A percentile compares a stretch with the other conserved stretches of the same genome.
phyloP scores from a whole-genome alignment of 23 red algal genomes.

The Gracilaria vermiculophylla region DNA sequence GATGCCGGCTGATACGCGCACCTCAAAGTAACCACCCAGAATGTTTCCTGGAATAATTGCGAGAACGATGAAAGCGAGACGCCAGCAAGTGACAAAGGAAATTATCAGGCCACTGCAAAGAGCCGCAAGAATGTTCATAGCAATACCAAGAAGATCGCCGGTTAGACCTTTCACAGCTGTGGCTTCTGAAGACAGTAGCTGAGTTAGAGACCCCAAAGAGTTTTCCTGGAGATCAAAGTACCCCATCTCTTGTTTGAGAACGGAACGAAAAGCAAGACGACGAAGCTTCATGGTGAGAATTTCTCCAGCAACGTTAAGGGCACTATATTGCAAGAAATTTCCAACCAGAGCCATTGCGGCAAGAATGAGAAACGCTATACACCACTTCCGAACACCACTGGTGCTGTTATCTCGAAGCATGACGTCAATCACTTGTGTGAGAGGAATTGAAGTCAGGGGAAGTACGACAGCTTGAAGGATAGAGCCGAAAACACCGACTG shows the following conservation, averaged over 20 bases:
- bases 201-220: conserved; percentile 51
- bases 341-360: conserved; percentile 30
- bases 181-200: conserved; percentile 57
- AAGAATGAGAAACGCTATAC: conserved; percentile 32
- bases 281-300: conserved; percentile 76
- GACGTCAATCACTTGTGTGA: conserved; percentile 32
- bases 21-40: conserved; percentile 57
- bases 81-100: conserved; percentile 71
- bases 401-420: conserved; percentile 36
- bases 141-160: conserved; percentile 58
- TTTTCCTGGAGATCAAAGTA: conserved; percentile 79
- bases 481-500: conserved; percentile 37
- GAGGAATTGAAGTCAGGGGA: conserved; percentile 48
- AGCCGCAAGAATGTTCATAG: conserved; percentile 27
- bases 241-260: conserved; percentile 84
- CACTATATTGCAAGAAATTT: conserved; percentile 43
- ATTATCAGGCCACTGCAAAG: conserved; percentile 63
- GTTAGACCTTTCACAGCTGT: conserved; percentile 52
- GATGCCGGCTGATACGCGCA: conserved; percentile 44
- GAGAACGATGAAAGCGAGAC: conserved; percentile 73
- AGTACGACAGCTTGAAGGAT: conserved; percentile 26
- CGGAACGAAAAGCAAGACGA: conserved; percentile 47
- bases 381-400: conserved; percentile 37
- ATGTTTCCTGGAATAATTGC: conserved; percentile 70
- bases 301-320: conserved; percentile 81